Base-by-base conservation (phyloP, 148 eudicot species). In the Chenopodium album region DNA sequence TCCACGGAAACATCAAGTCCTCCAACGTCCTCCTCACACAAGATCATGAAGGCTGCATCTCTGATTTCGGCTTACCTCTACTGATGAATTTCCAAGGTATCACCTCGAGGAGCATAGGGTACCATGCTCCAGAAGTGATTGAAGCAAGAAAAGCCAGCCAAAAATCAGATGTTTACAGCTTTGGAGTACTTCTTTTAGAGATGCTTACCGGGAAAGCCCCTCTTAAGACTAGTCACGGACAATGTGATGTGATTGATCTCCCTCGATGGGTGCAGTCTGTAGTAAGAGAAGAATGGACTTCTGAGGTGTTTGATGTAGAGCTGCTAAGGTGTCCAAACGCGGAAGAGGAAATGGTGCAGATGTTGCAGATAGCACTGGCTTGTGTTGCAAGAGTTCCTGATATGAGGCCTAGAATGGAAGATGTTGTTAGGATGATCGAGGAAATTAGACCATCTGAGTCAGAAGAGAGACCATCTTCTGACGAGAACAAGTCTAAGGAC, bases 221-320 rank as follows among this genome's bases (percentile, higher is more conserved):
- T 19, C 83, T 92, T 19, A 86, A 83, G 54, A 84, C 91, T 14
- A 84, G 92, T 0, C 90, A 85, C n/a, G 90, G 88, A 14, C 93
- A 88, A 37, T 87, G 85, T 3, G 93, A 89, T 8, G 89, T 85
- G 59, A 81, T 95, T 47, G 98, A 95, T 83, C 92, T 94, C 68
- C 98, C 98, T 7, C 90, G 97, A 81, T 95, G 98, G 98, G 98
- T 95, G 12, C 89, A 90, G 71, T 95, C 98, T 0, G 97, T 95
- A 19, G 98, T 95, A 2, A 73, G 98, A 70, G 98, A 95, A 82
- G 98, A 95, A 80, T 95, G 98, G 98, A 95, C 97, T 1, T 92
- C 98, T 0, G 98, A 95, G 79, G 98, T 95, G 22, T 95, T 95
- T 47, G 98, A 95, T 65, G 86, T 87, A 0, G 97, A 95, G 87